Base-by-base conservation (phyloP, 2,329 filamentous ascomycete genomes). In the Macrophomina pseudophaseolina region DNA sequence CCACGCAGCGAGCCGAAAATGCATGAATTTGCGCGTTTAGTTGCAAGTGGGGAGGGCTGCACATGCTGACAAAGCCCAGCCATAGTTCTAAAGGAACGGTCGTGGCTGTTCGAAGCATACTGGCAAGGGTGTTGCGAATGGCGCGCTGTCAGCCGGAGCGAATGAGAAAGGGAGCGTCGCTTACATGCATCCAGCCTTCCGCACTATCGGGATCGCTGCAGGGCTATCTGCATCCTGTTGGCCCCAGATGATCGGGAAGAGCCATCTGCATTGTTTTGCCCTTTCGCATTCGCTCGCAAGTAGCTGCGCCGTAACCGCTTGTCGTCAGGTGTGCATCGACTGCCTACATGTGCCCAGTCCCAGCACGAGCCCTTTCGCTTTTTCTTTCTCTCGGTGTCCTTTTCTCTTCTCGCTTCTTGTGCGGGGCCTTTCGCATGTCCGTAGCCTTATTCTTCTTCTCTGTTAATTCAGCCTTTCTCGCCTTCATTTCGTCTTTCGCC, bases 151-250 rank as follows among this genome's bases (percentile, higher is more conserved):
- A 58, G 18, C 18, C 53, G n/a, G 18, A 58, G 53, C 53, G 53
- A 58, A 58, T 58, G 38, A n/a, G 38, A 6, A 8, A 2, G 18
- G 7, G 18, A n/a, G 16, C 6, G 18, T 16, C 23, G 53, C 53
- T 58, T 38, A 58, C 53, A 58, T 58, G 53, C 53, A 32, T 40
- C n/a, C n/a, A 54, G 52, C 35, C 16, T 42, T 23, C 53, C 53
- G 12, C 38, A 28, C 11, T 44, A 35, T 30, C 53, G 53, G 53
- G 38, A 35, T 30, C 38, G 38, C 18, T n/a, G 33, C 53, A 58
- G 53, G 53, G 53, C n/a, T 16, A 23, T 40, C 33, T 30, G 8
- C 32, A 5, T 28, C 23, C 53, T 11, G 14, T 42, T 42, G 42
- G 18, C 53, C 53, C n/a, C 53, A 54, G n/a, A 32, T 6, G 18